A percentile compares a stretch with the other conserved stretches of the same genome.
phyloP scores from a whole-genome alignment of 495 filamentous ascomycete species.

The Xylaria scruposa region DNA sequence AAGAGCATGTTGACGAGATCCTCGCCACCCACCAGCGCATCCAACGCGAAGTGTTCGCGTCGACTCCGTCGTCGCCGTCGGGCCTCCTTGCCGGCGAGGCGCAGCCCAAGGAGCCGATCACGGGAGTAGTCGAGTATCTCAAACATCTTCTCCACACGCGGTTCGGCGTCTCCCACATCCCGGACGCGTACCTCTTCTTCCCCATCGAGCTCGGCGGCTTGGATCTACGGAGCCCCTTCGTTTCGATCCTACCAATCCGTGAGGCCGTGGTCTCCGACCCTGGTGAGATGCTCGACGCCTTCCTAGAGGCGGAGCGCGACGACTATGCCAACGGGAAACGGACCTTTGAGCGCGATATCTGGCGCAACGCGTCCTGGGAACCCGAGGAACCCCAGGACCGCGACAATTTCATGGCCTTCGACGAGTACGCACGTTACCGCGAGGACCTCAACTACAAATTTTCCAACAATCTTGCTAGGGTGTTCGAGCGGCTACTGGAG shows the following conservation, averaged over 20 bases:
- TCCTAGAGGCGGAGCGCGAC: conserved; percentile 50
- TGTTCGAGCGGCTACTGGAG: conserved; percentile 48
- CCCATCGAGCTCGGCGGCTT: conserved; percentile 66
- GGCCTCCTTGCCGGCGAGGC: conserved; percentile 19
- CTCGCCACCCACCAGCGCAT: conserved; percentile 65
- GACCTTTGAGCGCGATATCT: conserved; percentile 47
- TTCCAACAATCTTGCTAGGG: conserved; percentile 33
- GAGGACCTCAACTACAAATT: conserved; percentile 49
- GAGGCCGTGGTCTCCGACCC: conserved; percentile 59
- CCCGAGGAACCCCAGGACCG: conserved; percentile 32
- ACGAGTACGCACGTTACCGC: conserved; percentile 59
- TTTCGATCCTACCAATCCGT: conserved; percentile 59
- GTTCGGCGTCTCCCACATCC: conserved; percentile 63
- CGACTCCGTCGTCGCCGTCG: conserved; percentile 29
- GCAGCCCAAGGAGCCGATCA: conserved; percentile 32
- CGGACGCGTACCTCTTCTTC: conserved; percentile 73
- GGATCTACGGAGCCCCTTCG: conserved; percentile 63
- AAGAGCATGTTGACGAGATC: conserved; percentile 67
- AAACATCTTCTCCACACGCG: conserved; percentile 58
- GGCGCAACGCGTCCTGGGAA: conserved; percentile 16
- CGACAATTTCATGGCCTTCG: conserved; percentile 57
- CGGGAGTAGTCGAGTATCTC: conserved; percentile 65
- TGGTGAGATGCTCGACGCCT: conserved; percentile 50
- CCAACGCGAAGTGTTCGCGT: conserved; percentile 59
- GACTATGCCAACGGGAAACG: conserved; percentile 56